Percentiles rank a stretch among this genome's conserved stretches.
Conservation (phyloP, 179 eudicot genomes). For the Monotropa hypopitys region DNA sequence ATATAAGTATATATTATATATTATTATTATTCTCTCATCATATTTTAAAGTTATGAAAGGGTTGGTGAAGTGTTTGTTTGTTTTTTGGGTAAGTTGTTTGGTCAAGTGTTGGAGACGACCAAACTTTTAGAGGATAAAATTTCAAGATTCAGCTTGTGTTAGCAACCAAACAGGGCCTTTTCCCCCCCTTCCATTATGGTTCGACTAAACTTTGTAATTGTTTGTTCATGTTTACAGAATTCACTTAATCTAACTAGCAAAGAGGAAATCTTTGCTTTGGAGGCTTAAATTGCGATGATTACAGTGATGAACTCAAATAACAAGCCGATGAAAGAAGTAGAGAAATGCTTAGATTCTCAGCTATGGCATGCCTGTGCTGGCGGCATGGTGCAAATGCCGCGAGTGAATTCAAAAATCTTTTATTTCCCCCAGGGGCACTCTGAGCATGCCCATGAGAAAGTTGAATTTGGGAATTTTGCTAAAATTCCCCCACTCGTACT, state of each 20-base stretch:
- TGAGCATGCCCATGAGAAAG: conserved; percentile 47
- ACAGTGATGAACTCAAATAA: conserved; percentile 49
- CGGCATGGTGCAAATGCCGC: conserved; percentile 75
- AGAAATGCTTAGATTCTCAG: conserved; percentile 56
- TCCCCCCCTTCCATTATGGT: neutral
- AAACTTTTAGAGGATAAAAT: neutral
- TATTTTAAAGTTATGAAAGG: neutral
- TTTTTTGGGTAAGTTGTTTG: neutral
- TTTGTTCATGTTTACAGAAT: neutral
- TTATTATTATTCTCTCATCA: too few species aligned
- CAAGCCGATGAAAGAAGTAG: conserved; percentile 39
- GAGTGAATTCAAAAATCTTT: conserved; percentile 43
- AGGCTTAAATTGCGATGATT: conserved; percentile 31
- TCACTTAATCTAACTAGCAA: neutral
- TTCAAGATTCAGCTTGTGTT: neutral
- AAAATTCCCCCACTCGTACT: conserved; percentile 36
- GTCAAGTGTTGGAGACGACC: neutral
- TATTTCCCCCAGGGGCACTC: conserved; percentile 79
- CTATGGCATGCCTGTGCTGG: conserved; percentile 97
- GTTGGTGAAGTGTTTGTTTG: neutral
- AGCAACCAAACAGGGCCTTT: neutral
- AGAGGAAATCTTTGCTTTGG: neutral
- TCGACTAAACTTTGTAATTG: neutral
- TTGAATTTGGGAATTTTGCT: conserved; percentile 44
- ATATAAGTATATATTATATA: too few species aligned